These are phyloP conservation scores for Phyllosticta citribraziliensis DNA, from an alignment of 2,329 filamentous ascomycete species.

Conservation along the genomic window DNA sequence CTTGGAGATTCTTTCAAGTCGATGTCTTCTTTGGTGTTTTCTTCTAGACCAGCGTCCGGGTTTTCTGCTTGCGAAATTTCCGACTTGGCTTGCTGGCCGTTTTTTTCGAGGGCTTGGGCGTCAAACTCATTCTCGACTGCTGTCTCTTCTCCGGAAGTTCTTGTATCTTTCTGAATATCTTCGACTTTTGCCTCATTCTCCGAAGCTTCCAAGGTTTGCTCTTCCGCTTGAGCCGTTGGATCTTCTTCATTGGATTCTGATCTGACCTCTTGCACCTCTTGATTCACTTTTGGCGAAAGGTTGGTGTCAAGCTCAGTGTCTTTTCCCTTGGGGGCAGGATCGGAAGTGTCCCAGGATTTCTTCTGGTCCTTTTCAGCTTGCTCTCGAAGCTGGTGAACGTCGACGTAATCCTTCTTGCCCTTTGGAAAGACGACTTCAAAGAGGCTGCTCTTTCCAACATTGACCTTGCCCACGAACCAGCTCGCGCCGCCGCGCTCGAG, in stretches of 20 bases:
- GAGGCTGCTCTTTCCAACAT: conserved; percentile 91
- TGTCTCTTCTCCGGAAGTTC: too few species aligned
- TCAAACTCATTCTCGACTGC: neutral
- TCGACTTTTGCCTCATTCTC: neutral
- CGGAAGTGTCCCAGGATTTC: conserved; percentile 17
- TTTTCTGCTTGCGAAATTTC: neutral
- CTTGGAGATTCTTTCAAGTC: neutral
- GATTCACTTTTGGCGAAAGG: neutral
- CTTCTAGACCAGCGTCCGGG: conserved; percentile 16
- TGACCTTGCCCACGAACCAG: conserved; percentile 97
- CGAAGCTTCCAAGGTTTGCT: conserved; percentile 14
- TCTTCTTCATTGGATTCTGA: conserved; percentile 14
- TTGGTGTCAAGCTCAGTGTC: neutral
- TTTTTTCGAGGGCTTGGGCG: neutral
- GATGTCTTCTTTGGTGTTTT: neutral
- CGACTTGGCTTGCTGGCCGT: conserved; percentile 9
- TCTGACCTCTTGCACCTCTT: neutral
- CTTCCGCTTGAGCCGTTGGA: conserved; percentile 19
- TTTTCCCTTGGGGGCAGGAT: conserved; percentile 5
- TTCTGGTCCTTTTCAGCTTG: conserved; percentile 23
- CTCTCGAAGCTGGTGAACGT: conserved; percentile 25
- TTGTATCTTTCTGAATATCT: neutral
- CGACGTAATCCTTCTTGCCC: conserved; percentile 33
- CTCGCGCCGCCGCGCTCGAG: conserved; percentile 73
- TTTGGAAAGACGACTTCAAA: conserved; percentile 83